Evolutionary conservation across 371 early-diverging fungal species (phyloP), one percentile per base, ranked within the genome.

Genomic region (Apophysomyces elegans): DNA sequence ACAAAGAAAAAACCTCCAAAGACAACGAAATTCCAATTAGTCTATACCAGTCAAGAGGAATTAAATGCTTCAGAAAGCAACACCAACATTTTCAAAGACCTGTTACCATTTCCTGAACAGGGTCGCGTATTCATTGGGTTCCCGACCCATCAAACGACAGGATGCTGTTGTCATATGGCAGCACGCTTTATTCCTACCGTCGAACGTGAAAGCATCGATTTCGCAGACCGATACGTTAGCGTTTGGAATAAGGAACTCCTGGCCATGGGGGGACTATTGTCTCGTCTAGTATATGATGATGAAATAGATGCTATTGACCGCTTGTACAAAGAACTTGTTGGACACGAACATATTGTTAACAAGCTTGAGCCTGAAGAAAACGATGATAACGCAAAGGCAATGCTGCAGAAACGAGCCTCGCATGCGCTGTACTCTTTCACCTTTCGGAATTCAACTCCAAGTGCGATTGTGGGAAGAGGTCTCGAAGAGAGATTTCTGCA

Each of bases 61-160:
- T 79, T 89, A 64, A 91, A 94, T 60, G 88, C 88, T 11, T 92
- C 91, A 0, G 83, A 85, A 38, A 80, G 81, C 14, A 68, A 67
- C 36, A 70, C 68, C 43, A 68, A 70, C 12, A 80, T 94, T 7
- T 95, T 95, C 72, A 79, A 84, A 50, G 90, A 92, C 37, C 71
- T 96, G 12, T 71, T 89, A 0, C 90, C 91, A 4, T 90, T 83
- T 47, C 90, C 89, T 35, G 81, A 91, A 14, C 95, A 95, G 69
- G 96, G 96, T 0, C 77, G 90, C 38, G 86, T 96, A 12, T 95
- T 93, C 69, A 96, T 96, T 65, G 96, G 94, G 0, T 95, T 96
- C 67, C 91, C 93, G 0, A 95, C 95, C 6, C 93, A 94, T 69
- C 95, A 96, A 69, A 96, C 96, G 0, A 96, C 96, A 0, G 96